phyloP scores from a whole-genome alignment of 192 early-diverging fungal genomes.

The Neocallimastix lanati region DNA sequence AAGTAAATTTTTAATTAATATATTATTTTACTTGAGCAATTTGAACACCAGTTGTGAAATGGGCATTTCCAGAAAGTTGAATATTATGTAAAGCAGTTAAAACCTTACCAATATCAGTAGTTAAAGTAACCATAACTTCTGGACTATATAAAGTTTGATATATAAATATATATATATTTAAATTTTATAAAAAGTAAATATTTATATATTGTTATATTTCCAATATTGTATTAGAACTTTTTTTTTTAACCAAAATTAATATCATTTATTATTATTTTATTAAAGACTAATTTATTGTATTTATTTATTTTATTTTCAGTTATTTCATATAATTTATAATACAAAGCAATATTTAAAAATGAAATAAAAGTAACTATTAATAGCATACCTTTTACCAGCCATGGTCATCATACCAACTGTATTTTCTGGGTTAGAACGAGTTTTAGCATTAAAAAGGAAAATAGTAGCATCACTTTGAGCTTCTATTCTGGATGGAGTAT shows the following conservation, averaged over 20 bases:
- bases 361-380: no score
- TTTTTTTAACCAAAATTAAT: no score
- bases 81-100: conserved; percentile 68
- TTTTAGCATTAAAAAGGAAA: conserved; percentile 78
- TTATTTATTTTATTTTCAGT: no score
- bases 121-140: conserved; percentile 81
- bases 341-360: no score
- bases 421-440: conserved; percentile 82
- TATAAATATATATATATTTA: not conserved
- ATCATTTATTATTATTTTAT: no score
- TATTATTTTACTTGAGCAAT: conserved; percentile 91
- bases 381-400: conserved; percentile 82
- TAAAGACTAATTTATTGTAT: no score
- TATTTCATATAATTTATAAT: no score
- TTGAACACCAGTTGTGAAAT: conserved; percentile 74
- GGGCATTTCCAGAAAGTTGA: conserved; percentile 45
- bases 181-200: no score
- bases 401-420: conserved; percentile 87
- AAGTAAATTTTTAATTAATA: no score
- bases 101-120: conserved; percentile 76
- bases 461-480: conserved; percentile 89
- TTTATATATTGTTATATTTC: no score
- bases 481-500: conserved; percentile 78
- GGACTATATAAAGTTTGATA: no score
- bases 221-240: no score